Base-by-base conservation (phyloP, 2,329 filamentous ascomycete genomes). In the Claviceps digitariae region DNA sequence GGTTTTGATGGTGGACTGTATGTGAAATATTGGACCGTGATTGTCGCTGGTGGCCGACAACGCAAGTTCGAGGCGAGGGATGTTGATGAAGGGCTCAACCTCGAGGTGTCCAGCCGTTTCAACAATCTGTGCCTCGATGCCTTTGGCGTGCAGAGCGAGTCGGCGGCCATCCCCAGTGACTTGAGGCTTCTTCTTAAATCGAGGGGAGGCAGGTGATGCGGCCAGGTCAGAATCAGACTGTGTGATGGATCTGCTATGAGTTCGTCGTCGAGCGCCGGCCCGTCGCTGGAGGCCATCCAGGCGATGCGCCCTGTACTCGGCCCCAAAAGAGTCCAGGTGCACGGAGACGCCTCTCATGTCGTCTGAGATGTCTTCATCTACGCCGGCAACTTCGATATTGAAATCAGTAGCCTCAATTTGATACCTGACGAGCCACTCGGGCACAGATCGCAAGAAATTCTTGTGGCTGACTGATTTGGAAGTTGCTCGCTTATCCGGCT, bases 331-430 rank as follows among this genome's bases (percentile, higher is more conserved):
- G 59, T 95, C 88, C 46, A 97, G 73, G 62, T 96, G 90, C 17
- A 98, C 64, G 0, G 88, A 89, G 43, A 95, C 76, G 20, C 93
- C 93, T 23, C 89, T 81, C 15, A 86, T 86, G 53, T 91, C 82
- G 46, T 84, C 79, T 0, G 90, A 95, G 36, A 97, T 88, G 21
- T 84, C 81, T 48, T 84, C 76, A 63, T 98, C 94, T 23, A 93
- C 75, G 2, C 93, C 93, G 20, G 93, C 93, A 52, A 97, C 79
- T 66, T 98, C 91, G 50, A 95, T 74, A 60, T 87, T 93, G 62
- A 95, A 90, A 57, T 95, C 89, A 4, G 86, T 86, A 1, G 88
- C 90, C 64, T 95, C 87, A 5, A 98, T 75, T 53, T 88, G 84
- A 57, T 90, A 84, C 56, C 91, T 83, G 40, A 90, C 69, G 7